Conservation (phyloP, 768 basidiomycete genomes). For the Lactarius trivialis region DNA sequence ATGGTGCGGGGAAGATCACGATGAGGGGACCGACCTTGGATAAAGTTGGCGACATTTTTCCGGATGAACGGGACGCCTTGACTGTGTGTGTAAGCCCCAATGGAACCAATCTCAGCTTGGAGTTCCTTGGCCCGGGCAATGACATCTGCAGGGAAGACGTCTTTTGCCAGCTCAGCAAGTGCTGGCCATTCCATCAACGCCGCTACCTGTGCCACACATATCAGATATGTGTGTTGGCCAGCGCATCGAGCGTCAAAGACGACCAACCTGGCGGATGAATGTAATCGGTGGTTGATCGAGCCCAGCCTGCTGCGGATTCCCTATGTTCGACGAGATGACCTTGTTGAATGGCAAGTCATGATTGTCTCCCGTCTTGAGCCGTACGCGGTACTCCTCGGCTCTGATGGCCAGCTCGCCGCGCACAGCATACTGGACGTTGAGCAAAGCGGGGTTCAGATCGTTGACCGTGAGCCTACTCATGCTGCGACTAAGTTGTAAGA, state of each 20-base stretch:
- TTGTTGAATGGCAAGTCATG: slow-evolving; percentile 74
- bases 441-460: slow-evolving; percentile 76
- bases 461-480: slow-evolving; percentile 50
- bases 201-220: slow-evolving; percentile 53
- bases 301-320: slow-evolving; percentile 95
- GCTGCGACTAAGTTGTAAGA: neutral
- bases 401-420: slow-evolving; percentile 95
- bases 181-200: slow-evolving; percentile 90
- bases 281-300: slow-evolving; percentile 91
- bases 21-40: slow-evolving; percentile 51
- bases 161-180: slow-evolving; percentile 66
- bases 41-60: slow-evolving; percentile 82
- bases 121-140: slow-evolving; percentile 76
- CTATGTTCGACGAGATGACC: slow-evolving; percentile 93
- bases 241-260: neutral
- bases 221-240: neutral
- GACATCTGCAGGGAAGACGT: slow-evolving; percentile 81
- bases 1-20: neutral
- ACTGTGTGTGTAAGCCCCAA: slow-evolving; percentile 93
- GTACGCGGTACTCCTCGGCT: slow-evolving; percentile 74
- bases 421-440: slow-evolving; percentile 92
- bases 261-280: slow-evolving; percentile 78
- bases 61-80: slow-evolving; percentile 90
- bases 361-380: slow-evolving; percentile 47
- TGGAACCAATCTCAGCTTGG: slow-evolving; percentile 79